Base-by-base conservation (phyloP, 2,329 filamentous ascomycete species). In the Penicillium sp. region DNA sequence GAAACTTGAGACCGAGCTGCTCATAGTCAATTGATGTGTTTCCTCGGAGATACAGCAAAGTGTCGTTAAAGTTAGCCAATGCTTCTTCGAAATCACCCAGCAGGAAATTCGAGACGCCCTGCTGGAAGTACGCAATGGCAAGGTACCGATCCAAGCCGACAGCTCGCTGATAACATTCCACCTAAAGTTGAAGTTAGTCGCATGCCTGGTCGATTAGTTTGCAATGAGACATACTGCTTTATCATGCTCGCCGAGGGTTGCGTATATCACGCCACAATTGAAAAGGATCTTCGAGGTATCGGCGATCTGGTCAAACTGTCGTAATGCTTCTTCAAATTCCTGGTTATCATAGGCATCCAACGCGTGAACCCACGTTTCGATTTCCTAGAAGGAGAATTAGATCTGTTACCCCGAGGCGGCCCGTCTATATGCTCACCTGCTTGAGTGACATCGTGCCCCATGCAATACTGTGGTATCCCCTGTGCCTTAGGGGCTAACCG, bases 21-120 rank as follows among this genome's bases (percentile, higher is more conserved):
- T 95, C 90, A 73, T 99, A 99, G 74, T 99, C 92, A 74, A 99
- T 99, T 76, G 94, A 90, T 51, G 90, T 92, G 77, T 99, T 97
- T 57, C 94, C 94, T 67, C 94, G 85, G 42, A 99, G 82, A 73
- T 97, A 97, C 39, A 96, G 79, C 38, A 99, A 80, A 0, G 94
- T 96, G 69, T 99, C 94, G 77, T 99, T 99, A 81, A 99, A 99
- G 76, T 97, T 97, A 62, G 92, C 92, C 56, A 97, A 80, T 16
- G 94, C 94, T 73, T 97, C 94, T 71, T 97, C 92, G 64, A 97
- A 97, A 70, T 99, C 94, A 54, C 93, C 93, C 50, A 97, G 84
- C 45, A 99, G 79, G 73, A 99, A 99, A 72, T 97, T 99, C 50
- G 94, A 97, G 16, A 99, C 94, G 41, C 94, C 94, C 74, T 97